phyloP scores from a whole-genome alignment of 2,329 filamentous ascomycete species.

The Byssoonygena ceratinophila region DNA sequence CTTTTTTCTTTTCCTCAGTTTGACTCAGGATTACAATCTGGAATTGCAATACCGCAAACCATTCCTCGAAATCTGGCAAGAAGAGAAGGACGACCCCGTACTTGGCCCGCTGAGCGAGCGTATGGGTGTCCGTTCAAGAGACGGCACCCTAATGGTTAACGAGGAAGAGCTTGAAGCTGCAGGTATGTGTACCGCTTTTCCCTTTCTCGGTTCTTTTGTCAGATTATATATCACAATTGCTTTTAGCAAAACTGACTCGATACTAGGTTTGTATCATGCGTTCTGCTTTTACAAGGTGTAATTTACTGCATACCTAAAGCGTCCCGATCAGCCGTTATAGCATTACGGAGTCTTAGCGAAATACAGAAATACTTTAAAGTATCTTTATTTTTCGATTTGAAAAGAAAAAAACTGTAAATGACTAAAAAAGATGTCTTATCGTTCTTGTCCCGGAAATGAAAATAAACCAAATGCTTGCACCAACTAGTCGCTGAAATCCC shows the following conservation, averaged over 20 bases:
- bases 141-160: constrained; percentile 58
- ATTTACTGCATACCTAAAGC: background rate
- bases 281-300: constrained; percentile 97
- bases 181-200: constrained; percentile 34
- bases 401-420: background rate
- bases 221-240: background rate
- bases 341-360: too few relatives aligned
- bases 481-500: background rate
- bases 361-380: too few relatives aligned
- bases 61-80: constrained; percentile 82
- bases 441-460: background rate
- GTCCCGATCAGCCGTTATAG: too few relatives aligned
- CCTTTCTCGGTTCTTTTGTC: background rate
- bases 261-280: constrained; percentile 65
- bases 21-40: constrained; percentile 93
- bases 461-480: background rate
- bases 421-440: background rate
- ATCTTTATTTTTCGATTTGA: too few relatives aligned
- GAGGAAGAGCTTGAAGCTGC: constrained; percentile 88
- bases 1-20: constrained; percentile 23
- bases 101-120: constrained; percentile 78
- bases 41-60: constrained; percentile 89
- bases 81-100: constrained; percentile 74
- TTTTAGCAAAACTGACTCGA: background rate
- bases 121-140: constrained; percentile 80